Conservation (phyloP, 2,329 filamentous ascomycete genomes). For the Aspergillus calidoustus region DNA sequence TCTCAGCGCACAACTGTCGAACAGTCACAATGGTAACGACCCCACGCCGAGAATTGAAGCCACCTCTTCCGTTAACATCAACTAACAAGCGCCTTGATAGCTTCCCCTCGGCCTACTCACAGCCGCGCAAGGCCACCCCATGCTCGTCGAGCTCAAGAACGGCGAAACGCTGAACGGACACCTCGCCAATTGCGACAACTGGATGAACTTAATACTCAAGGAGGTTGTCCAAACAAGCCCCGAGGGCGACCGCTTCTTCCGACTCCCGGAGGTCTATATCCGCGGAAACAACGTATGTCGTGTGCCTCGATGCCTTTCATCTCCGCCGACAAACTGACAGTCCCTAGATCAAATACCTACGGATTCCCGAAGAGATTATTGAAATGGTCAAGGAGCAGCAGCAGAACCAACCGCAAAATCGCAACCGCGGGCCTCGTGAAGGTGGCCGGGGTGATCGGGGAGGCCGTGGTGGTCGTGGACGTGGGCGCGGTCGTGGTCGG, state of each 20-base stretch:
- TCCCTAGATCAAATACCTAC: slow-evolving; percentile 91
- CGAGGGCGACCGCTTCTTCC: slow-evolving; percentile 91
- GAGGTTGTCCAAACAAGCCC: slow-evolving; percentile 96
- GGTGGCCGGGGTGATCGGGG: slow-evolving; percentile 46
- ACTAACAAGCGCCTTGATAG: slow-evolving; percentile 41
- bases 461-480: slow-evolving; percentile 48
- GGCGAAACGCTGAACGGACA: slow-evolving; percentile 97
- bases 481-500: slow-evolving; percentile 50
- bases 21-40: slow-evolving; percentile 14
- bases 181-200: slow-evolving; percentile 95
- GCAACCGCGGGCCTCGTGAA: slow-evolving; percentile 45
- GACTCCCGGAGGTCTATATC: slow-evolving; percentile 91
- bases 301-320: not conserved
- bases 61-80: not conserved
- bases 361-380: slow-evolving; percentile 95
- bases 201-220: slow-evolving; percentile 98
- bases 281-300: slow-evolving; percentile 89
- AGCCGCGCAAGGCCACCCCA: slow-evolving; percentile 94
- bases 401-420: slow-evolving; percentile 62
- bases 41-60: not conserved
- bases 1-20: slow-evolving; percentile 1
- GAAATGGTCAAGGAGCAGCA: slow-evolving; percentile 93
- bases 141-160: slow-evolving; percentile 97
- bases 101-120: slow-evolving; percentile 80
- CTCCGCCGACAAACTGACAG: not conserved